These are phyloP conservation scores for Alnus glutinosa DNA, from an alignment of 306 rosid species.

Conservation along the genomic window DNA sequence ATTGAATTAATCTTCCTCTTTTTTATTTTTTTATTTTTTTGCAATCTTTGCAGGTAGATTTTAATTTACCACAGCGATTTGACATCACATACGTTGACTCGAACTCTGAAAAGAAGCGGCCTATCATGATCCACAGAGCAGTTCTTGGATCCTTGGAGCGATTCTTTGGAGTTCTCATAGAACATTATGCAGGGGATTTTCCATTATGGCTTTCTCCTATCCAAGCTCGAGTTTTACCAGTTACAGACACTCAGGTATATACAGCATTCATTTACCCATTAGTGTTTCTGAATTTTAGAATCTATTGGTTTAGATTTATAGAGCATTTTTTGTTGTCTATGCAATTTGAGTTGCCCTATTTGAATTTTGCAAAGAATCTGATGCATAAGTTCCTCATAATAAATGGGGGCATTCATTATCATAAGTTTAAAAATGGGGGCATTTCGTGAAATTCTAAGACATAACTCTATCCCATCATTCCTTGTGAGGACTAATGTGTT, in stretches of 20 bases:
- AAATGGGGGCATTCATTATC: background rate
- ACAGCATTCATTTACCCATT: background rate
- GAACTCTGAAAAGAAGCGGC: conserved; percentile 76
- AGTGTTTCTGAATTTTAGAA: conserved; percentile 2
- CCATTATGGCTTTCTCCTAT: conserved; percentile 97
- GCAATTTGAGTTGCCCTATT: background rate
- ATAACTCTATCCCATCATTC: background rate
- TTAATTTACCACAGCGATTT: conserved; percentile 90
- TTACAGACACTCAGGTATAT: conserved; percentile 84
- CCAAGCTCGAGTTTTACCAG: conserved; percentile 91
- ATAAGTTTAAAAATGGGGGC: background rate
- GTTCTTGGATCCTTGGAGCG: conserved; percentile 96
- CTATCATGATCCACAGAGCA: conserved; percentile 95
- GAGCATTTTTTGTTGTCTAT: background rate
- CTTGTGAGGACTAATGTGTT: background rate
- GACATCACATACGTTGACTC: conserved; percentile 88
- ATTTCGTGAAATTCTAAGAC: background rate
- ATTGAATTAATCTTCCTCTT: background rate
- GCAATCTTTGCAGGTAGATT: conserved; percentile 72
- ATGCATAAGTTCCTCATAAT: background rate
- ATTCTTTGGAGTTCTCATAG: conserved; percentile 92
- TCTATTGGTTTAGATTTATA: conserved; percentile 8
- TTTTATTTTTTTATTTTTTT: conserved; percentile 9
- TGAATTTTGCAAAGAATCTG: background rate
- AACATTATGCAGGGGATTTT: conserved; percentile 95